These are phyloP conservation scores for Diaporthe amygdali DNA, from an alignment of 2,329 filamentous ascomycete species.

Conservation along the genomic window DNA sequence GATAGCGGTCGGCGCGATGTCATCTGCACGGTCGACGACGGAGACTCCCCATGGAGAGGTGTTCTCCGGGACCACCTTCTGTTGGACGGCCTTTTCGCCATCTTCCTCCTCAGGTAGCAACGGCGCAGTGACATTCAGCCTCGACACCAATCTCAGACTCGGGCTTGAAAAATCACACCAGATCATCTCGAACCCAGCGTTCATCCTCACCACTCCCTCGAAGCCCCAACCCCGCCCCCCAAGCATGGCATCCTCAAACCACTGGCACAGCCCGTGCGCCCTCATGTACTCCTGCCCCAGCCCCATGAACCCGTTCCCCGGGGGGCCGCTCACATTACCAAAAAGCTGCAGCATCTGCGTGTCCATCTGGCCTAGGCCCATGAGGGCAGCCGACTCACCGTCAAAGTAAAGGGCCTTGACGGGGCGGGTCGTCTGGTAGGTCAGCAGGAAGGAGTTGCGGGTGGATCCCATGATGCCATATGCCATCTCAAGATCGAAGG, in stretches of 20 bases:
- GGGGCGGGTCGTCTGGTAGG: conserved; percentile 50
- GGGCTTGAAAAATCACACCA: conserved; percentile 55
- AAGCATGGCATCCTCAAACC: conserved; percentile 45
- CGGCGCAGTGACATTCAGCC: conserved; percentile 52
- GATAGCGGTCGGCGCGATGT: not conserved
- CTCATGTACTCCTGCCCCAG: conserved; percentile 52
- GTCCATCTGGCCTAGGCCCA: conserved; percentile 50
- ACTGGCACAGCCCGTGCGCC: conserved; percentile 51
- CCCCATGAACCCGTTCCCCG: conserved; percentile 35
- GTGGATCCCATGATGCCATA: conserved; percentile 56
- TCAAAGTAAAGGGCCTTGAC: conserved; percentile 55
- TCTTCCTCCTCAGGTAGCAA: conserved; percentile 32
- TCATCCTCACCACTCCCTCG: conserved; percentile 57
- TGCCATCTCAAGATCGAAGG: conserved; percentile 58
- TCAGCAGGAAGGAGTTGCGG: conserved; percentile 50
- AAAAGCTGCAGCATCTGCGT: conserved; percentile 56
- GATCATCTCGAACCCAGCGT: conserved; percentile 57
- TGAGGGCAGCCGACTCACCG: conserved; percentile 53
- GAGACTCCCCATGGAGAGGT: too few relatives aligned
- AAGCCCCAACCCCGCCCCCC: conserved; percentile 51
- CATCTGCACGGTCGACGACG: not conserved
- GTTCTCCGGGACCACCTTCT: too few relatives aligned
- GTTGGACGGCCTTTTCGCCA: not conserved
- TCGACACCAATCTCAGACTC: conserved; percentile 46
- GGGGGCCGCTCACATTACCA: conserved; percentile 47